These are phyloP conservation scores for Sarcomyxa edulis DNA, from an alignment of 768 basidiomycete species.

Conservation along the genomic window DNA sequence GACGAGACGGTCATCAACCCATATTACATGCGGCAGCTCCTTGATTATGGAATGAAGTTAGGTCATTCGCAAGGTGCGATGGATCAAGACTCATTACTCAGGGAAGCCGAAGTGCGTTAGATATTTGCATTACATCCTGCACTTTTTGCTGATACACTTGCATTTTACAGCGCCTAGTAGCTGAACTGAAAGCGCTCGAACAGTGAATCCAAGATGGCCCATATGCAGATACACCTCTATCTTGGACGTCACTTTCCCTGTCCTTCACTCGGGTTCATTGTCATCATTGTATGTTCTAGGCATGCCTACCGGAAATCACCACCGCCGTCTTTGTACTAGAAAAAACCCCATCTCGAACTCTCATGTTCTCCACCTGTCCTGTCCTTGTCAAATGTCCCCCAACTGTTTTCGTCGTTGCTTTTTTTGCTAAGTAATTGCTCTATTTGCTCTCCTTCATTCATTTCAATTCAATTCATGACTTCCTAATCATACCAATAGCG, in stretches of 20 bases:
- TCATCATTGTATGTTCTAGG: constrained; percentile 2
- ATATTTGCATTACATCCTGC: neutral
- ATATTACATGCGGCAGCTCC: constrained; percentile 72
- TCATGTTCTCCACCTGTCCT: neutral
- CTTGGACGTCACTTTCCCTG: neutral
- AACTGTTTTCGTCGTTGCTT: no score
- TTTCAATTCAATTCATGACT: no score
- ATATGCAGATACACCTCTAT: no score
- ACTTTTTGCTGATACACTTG: constrained; percentile 2
- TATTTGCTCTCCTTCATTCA: no score
- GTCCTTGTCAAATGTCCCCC: no score
- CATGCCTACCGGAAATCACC: no score
- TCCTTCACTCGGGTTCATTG: constrained; percentile 1
- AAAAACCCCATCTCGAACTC: neutral
- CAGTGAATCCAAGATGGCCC: no score
- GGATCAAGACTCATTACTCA: constrained; percentile 39
- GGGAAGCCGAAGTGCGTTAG: constrained; percentile 51
- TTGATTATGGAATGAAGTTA: constrained; percentile 65
- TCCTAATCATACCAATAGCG: no score
- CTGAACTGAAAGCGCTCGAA: constrained; percentile 51
- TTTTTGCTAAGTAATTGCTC: no score
- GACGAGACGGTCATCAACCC: constrained; percentile 75
- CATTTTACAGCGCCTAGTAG: constrained; percentile 50
- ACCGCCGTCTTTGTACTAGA: neutral
- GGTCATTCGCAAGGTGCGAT: constrained; percentile 38